phyloP scores from a whole-genome alignment of 2,329 filamentous ascomycete species.

The Coniochaeta pulveracea region DNA sequence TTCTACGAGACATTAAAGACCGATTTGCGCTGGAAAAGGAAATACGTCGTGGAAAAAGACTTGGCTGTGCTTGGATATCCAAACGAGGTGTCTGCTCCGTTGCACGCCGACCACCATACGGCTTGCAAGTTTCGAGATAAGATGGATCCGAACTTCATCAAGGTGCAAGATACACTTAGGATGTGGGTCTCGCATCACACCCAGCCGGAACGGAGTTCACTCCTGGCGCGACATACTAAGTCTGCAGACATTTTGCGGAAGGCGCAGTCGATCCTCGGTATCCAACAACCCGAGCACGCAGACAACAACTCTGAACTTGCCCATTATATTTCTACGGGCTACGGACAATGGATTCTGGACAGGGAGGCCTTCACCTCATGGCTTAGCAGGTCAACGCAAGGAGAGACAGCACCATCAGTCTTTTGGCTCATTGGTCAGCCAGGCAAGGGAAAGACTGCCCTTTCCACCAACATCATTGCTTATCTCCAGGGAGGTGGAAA shows the following conservation, averaged over 20 bases:
- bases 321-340: no score
- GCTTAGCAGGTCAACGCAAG: background rate
- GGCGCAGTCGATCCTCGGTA: background rate
- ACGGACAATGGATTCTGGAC: background rate
- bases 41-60: conserved; percentile 1
- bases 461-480: background rate
- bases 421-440: conserved; percentile 4
- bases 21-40: conserved; percentile 5
- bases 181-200: background rate
- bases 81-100: conserved; percentile 1
- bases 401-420: background rate
- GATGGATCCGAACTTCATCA: conserved; percentile 3
- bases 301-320: background rate
- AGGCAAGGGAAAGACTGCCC: conserved; percentile 1
- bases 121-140: background rate
- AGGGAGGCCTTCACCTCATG: background rate
- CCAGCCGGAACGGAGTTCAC: background rate
- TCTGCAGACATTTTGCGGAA: background rate
- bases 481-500: background rate
- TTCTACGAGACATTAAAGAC: conserved; percentile 18
- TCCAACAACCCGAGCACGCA: background rate
- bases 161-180: background rate
- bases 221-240: background rate
- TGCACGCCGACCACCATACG: conserved; percentile 3
- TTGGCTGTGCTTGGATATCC: conserved; percentile 1